Evolutionary conservation across 768 basidiomycete genomes (phyloP), one percentile per base, ranked within the genome.

Genomic region (Paxillus involutus): DNA sequence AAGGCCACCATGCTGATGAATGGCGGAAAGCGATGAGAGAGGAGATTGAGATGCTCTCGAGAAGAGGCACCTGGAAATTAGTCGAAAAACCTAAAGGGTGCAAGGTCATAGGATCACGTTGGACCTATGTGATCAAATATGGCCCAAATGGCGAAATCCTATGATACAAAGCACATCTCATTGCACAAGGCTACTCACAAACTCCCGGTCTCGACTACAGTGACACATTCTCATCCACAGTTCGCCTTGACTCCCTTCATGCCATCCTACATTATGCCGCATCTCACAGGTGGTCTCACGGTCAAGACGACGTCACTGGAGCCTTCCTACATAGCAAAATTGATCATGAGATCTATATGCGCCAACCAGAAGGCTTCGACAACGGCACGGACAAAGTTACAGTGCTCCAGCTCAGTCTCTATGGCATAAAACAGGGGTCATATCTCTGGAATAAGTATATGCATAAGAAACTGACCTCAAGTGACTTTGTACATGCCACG

Each of bases 161-260:
- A 36, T 12, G n/a, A 30, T 9, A 30, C 29, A 30, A 30, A 9
- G 29, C 29, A 6, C 29, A 6, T 4, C 9, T 30, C 6, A 1
- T 51, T 0, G 76, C 75, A 0, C 66, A 75, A 49, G 77, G 77
- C 0, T 78, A 67, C 61, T 63, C 68, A 0, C 78, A 81, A 37
- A 60, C 67, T 1, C 63, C 59, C 3, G 75, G 74, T 2, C 44
- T 72, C 3, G 73, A 79, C 45, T 80, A 67, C 42, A 51, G 58
- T 32, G 70, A 71, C 9, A 72, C 68, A 0, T 72, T 58, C 40
- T 60, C 66, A 0, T 68, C 70, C 0, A 64, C 70, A 0, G 57
- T 67, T 1, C 47, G 56, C 9, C 61, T 69, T 12, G 63, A 68
- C 5, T 63, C 62, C 0, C 47, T 72, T 11, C 33, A 53, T 9